A percentile compares a stretch with the other conserved stretches of the same genome.
phyloP scores from a whole-genome alignment of 2,329 filamentous ascomycete species.

The Elsinoe necatrix region DNA sequence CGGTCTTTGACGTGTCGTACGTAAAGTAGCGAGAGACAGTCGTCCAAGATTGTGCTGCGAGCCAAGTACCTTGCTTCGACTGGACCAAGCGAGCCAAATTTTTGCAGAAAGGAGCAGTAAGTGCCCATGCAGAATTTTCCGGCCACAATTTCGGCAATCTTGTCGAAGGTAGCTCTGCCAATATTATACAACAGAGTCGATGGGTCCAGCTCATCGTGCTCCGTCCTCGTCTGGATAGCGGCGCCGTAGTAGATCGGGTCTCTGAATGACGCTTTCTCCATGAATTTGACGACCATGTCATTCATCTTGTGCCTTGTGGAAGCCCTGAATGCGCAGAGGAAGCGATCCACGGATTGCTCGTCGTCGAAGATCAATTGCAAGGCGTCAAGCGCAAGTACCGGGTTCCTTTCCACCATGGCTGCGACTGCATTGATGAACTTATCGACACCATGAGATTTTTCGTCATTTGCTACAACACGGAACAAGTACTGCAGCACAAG shows the following conservation, averaged over 20 bases:
- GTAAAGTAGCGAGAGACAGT: neutral
- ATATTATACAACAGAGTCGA: neutral
- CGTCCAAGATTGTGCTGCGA: neutral
- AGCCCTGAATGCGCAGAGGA: neutral
- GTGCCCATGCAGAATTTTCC: neutral
- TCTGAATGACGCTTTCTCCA: neutral
- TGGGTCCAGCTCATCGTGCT: neutral
- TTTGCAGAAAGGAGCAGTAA: neutral
- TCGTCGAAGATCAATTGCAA: neutral
- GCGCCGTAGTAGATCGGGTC: constrained; percentile 10
- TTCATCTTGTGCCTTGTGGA: neutral
- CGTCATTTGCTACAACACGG: neutral
- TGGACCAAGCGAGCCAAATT: neutral
- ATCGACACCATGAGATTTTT: neutral
- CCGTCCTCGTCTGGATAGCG: neutral
- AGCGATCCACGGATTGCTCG: neutral
- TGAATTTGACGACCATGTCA: neutral
- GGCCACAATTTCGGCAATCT: neutral
- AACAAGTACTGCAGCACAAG: constrained; percentile 5
- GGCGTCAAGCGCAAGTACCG: neutral
- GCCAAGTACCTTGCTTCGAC: neutral
- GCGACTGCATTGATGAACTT: neutral
- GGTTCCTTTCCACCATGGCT: neutral
- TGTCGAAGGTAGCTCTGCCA: neutral
- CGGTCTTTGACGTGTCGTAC: neutral